Conservation (phyloP, 1,139 yeast genomes). For the Meyerozyma carpophila region DNA sequence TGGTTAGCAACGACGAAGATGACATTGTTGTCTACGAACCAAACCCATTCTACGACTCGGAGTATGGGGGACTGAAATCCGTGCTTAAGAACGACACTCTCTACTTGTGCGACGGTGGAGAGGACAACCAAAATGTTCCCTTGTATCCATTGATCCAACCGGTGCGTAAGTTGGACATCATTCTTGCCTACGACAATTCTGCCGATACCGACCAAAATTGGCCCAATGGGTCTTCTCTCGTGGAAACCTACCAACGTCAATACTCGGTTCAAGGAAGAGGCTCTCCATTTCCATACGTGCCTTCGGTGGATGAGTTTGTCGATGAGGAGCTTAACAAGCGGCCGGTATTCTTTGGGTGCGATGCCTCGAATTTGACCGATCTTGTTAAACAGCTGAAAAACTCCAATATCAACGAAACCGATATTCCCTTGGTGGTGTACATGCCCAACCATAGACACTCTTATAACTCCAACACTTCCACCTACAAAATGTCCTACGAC, state of each 20-base stretch:
- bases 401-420: slow-evolving; percentile 23
- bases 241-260: slow-evolving; percentile 30
- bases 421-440: slow-evolving; percentile 37
- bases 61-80: slow-evolving; percentile 9
- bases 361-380: slow-evolving; percentile 18
- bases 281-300: slow-evolving; percentile 37
- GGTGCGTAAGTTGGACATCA: slow-evolving; percentile 20
- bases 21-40: slow-evolving; percentile 21
- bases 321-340: slow-evolving; percentile 20
- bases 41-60: slow-evolving; percentile 17
- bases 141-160: slow-evolving; percentile 23
- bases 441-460: slow-evolving; percentile 30
- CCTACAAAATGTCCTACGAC: slow-evolving; percentile 36
- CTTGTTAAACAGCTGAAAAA: slow-evolving; percentile 26
- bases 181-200: slow-evolving; percentile 27
- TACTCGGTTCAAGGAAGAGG: slow-evolving; percentile 12
- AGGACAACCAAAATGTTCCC: slow-evolving; percentile 27
- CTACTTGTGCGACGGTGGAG: slow-evolving; percentile 27
- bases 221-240: slow-evolving; percentile 33
- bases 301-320: slow-evolving; percentile 26
- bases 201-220: slow-evolving; percentile 21
- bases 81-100: slow-evolving; percentile 16
- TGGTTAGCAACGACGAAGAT: slow-evolving; percentile 9
- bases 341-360: slow-evolving; percentile 58
- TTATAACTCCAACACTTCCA: slow-evolving; percentile 32